Conservation (phyloP, 495 filamentous ascomycete genomes). For the Penicillium pulvis region DNA sequence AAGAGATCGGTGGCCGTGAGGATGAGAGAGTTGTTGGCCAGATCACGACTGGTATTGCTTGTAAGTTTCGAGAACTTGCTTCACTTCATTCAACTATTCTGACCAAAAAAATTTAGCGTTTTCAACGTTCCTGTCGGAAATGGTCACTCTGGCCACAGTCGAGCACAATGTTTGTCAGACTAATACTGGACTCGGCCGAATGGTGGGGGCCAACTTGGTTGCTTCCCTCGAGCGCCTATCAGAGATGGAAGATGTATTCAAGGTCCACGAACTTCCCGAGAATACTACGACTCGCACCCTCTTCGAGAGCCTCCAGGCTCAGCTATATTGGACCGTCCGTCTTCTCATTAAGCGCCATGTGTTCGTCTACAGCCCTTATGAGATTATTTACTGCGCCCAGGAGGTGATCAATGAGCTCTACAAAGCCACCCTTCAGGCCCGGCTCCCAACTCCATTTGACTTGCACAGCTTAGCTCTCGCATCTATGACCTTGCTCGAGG, state of each 20-base stretch:
- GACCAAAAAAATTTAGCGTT: constrained; percentile 35
- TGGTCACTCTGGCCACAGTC: constrained; percentile 38
- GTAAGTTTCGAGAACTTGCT: constrained; percentile 57
- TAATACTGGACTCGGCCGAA: constrained; percentile 41
- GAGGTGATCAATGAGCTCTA: constrained; percentile 60
- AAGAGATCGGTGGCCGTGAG: constrained; percentile 55
- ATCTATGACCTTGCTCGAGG: constrained; percentile 66
- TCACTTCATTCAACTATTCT: constrained; percentile 31
- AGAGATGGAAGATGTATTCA: constrained; percentile 42
- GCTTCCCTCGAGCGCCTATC: constrained; percentile 44
- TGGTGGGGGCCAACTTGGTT: constrained; percentile 41
- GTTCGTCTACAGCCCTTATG: constrained; percentile 55
- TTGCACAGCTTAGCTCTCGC: constrained; percentile 73
- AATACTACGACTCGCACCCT: constrained; percentile 34
- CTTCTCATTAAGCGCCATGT: constrained; percentile 62
- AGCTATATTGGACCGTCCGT: constrained; percentile 74
- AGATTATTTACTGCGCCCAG: constrained; percentile 64
- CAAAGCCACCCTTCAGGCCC: constrained; percentile 49
- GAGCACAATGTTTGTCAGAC: constrained; percentile 46
- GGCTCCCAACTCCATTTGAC: constrained; percentile 60
- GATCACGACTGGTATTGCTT: constrained; percentile 61
- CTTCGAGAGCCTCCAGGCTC: constrained; percentile 55
- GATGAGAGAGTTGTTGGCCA: constrained; percentile 68
- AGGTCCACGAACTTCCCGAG: constrained; percentile 33
- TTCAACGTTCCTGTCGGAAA: constrained; percentile 46